Evolutionary conservation across 2,329 filamentous ascomycete species (phyloP).

Genomic region (Rugonectria rugulosa): DNA sequence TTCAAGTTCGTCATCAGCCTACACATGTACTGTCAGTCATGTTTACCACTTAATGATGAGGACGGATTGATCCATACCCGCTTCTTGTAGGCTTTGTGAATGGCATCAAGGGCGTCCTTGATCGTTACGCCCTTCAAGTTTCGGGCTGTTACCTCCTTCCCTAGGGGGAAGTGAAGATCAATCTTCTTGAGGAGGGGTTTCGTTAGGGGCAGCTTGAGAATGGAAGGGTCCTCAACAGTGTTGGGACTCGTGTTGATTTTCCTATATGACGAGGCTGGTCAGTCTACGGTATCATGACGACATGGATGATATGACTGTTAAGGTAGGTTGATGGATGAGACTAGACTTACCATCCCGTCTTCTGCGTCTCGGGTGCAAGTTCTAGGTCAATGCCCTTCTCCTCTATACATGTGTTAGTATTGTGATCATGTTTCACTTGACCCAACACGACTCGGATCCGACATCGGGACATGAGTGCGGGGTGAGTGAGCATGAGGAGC

Average conservation of each 20-base stretch:
- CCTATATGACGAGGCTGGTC: constrained; percentile 60
- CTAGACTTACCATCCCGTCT: constrained; percentile 79
- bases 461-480: constrained; percentile 21
- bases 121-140: constrained; percentile 96
- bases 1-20: constrained; percentile 93
- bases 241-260: constrained; percentile 89
- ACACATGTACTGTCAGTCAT: constrained; percentile 18
- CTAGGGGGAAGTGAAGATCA: constrained; percentile 89
- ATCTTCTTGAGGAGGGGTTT: constrained; percentile 91
- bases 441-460: constrained; percentile 15
- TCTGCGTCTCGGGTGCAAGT: constrained; percentile 84
- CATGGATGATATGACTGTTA: background rate
- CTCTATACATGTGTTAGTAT: constrained; percentile 60
- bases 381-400: constrained; percentile 74
- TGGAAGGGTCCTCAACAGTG: constrained; percentile 81
- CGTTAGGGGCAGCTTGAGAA: constrained; percentile 82
- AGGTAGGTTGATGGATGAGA: background rate
- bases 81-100: constrained; percentile 97
- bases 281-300: constrained; percentile 10
- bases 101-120: constrained; percentile 95
- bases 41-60: background rate
- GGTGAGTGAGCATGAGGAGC: background rate
- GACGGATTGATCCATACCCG: constrained; percentile 65
- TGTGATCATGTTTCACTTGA: background rate
- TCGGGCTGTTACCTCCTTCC: constrained; percentile 85